Base-by-base conservation (phyloP, 1,139 yeast species). In the Sugiyamaella novakii region DNA sequence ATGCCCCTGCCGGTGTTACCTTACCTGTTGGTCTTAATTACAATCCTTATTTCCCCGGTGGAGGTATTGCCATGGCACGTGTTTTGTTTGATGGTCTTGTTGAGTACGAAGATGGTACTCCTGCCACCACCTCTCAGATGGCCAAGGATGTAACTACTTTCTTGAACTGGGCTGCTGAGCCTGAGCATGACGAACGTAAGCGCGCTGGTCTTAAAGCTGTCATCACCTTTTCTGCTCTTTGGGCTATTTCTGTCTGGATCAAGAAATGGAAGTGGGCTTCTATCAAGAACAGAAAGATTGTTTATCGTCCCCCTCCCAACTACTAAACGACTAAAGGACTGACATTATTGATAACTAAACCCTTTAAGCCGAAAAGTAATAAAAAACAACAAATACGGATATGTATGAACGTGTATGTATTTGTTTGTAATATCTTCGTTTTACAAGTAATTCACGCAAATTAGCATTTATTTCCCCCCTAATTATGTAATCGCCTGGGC, bases 11-110 rank as follows among this genome's bases (percentile, higher is more conserved):
- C n/a, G n/a, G n/a, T n/a, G n/a, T 88, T 56, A 79, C 73, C 47
- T 79, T 92, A 66, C 94, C 98, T 54, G 86, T 87, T 55, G 98
- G 98, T 58, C 73, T 95, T 58, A 92, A 91, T 83, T 94, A 92
- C 77, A 94, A 94, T 80, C 98, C 98, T 68, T 92, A 92, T 80
- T 92, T 92, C 96, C 98, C 99, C 68, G 98, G 98, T 76, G 98
- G 98, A 61, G 79, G 97, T 44, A 91, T 92, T 78, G 98, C 97
- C 66, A 92, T 92, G 98, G 98, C 88, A 69, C 87, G 98, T 77
- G 98, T 91, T 54, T 79, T 92, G 73, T 92, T 89, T 64, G 98
- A 92, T 68, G 98, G 88, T 60, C 78, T 92, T 68, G 98, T 92
- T 59, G 99, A 92, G 78, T 92, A 84, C 74, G 98, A 92, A 70